Percentiles rank a stretch among this genome's conserved stretches.
Evolutionary conservation across 305 asterid species (phyloP).

Genomic region (Solanum hybrid): DNA sequence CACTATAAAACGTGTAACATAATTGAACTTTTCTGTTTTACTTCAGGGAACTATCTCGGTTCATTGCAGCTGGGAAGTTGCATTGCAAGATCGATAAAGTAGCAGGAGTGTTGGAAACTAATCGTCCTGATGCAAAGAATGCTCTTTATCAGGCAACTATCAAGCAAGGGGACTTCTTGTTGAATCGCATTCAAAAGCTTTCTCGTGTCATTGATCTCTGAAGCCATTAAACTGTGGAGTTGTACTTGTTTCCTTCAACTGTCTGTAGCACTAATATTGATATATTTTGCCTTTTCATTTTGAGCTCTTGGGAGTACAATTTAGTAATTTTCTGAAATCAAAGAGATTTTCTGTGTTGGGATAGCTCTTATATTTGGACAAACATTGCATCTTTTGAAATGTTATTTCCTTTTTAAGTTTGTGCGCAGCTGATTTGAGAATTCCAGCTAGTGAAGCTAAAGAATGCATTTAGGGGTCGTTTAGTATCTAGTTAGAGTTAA

Average conservation of each 20-base stretch:
- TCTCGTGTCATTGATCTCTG: constrained; percentile 89
- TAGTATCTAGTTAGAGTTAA: neutral
- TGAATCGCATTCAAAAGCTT: constrained; percentile 86
- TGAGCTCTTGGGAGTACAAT: neutral
- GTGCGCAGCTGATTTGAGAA: neutral
- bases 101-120: constrained; percentile 79
- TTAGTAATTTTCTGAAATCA: neutral
- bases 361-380: neutral
- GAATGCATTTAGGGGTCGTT: neutral
- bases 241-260: neutral
- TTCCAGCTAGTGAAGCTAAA: neutral
- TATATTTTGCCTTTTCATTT: neutral
- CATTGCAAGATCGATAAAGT: constrained; percentile 95
- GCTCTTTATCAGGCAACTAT: constrained; percentile 86
- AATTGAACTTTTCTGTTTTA: neutral
- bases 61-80: constrained; percentile 84
- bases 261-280: neutral
- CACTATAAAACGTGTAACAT: neutral
- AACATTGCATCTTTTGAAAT: neutral
- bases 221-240: neutral
- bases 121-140: constrained; percentile 88
- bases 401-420: neutral
- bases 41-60: constrained; percentile 74
- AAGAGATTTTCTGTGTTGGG: neutral
- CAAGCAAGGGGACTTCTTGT: constrained; percentile 87